Evolutionary conservation across 1,284 basidiomycete species (phyloP), one percentile per base, ranked within the genome.

Genomic region (Ustilago sp.): DNA sequence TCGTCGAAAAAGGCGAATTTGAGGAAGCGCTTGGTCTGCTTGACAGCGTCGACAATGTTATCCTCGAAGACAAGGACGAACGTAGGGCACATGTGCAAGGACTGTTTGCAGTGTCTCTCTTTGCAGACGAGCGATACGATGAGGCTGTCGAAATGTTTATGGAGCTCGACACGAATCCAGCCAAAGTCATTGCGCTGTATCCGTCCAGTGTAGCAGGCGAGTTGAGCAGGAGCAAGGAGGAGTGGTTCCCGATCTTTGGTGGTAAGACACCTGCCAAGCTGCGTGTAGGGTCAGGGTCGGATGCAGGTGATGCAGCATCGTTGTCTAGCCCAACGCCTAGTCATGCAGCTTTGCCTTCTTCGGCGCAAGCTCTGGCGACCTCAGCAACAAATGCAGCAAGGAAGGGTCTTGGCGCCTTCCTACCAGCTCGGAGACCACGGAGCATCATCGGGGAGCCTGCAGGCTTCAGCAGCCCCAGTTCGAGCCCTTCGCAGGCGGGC

Each of bases 121-220:
- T 96, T 86, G 89, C 90, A 4, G 87, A 89, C 8, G 89, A 89
- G 15, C 89, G 91, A 61, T 94, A 90, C 79, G 91, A 93, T 70
- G 87, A 88, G 15, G 95, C 96, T 0, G 91, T 98, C 63, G 92
- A 96, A 82, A 90, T 91, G 0, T 96, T 99, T 85, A 90, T 95
- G 57, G 90, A 92, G 48, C 90, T 96, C 51, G 93, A 98, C 77
- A 89, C 94, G 73, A 96, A 97, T 81, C 96, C 96, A 0, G 94
- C 94, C 2, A 94, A 95, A 82, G 93, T 99, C 0, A 90, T 99
- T 13, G 93, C 95, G 0, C 88, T 98, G 4, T 99, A 93, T 85
- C 93, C 94, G 0, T 89, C 92, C 53, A 88, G 88, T 17, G 90
- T 99, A 2, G 90, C 94, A 0, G 96, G 96, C 4, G 89, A 92